phyloP scores from a whole-genome alignment of 139 green algal genomes.

The Haematococcus lacustris region DNA sequence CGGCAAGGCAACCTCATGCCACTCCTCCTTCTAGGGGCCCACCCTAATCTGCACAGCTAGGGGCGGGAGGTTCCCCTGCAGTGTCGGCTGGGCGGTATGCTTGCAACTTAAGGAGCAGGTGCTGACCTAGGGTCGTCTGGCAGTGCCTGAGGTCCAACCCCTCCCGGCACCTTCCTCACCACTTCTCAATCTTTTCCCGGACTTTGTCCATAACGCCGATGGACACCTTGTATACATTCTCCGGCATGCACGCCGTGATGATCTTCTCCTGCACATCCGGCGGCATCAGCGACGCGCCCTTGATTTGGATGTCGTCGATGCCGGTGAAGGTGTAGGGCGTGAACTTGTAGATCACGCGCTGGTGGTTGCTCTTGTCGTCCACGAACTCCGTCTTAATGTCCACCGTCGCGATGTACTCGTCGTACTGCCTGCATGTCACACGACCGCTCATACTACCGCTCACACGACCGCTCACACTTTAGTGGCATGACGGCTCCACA shows the following conservation, averaged over 20 bases:
- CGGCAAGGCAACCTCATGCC: too few relatives aligned
- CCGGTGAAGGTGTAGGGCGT: slow-evolving; percentile 39
- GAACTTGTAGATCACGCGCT: slow-evolving; percentile 52
- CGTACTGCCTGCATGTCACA: slow-evolving; percentile 39
- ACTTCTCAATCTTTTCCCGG: slow-evolving; percentile 44
- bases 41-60: too few relatives aligned
- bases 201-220: slow-evolving; percentile 55
- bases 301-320: slow-evolving; percentile 50
- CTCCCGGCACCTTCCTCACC: too few relatives aligned
- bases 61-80: too few relatives aligned
- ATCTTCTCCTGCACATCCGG: slow-evolving; percentile 15
- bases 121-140: too few relatives aligned
- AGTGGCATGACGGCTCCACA: too few relatives aligned
- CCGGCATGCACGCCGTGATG: slow-evolving; percentile 32
- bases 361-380: slow-evolving; percentile 45
- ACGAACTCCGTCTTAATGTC: slow-evolving; percentile 48
- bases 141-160: too few relatives aligned
- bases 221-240: slow-evolving; percentile 43
- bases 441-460: too few relatives aligned
- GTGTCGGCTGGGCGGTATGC: too few relatives aligned
- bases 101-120: too few relatives aligned
- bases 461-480: too few relatives aligned
- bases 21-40: too few relatives aligned
- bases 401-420: slow-evolving; percentile 52
- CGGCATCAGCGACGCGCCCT: slow-evolving; percentile 43